Conservation (phyloP, 1,139 yeast genomes). For the Debaryomyces coudertii region DNA sequence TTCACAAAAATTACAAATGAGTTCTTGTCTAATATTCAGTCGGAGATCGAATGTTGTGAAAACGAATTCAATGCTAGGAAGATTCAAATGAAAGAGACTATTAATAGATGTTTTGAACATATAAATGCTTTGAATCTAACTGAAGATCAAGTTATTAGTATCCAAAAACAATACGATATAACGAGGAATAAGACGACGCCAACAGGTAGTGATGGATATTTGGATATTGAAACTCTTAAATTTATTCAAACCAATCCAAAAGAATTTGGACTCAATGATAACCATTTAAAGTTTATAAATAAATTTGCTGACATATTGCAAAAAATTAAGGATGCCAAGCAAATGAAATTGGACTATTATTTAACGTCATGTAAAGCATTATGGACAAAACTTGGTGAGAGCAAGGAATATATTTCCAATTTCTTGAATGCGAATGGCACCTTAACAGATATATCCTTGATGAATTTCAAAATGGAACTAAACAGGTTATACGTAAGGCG, state of each 20-base stretch:
- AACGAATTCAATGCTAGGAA: conserved; percentile 31
- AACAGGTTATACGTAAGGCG: conserved; percentile 62
- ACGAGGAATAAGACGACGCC: conserved; percentile 13
- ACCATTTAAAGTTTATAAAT: conserved; percentile 36
- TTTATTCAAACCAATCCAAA: conserved; percentile 42
- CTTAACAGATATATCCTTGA: conserved; percentile 40
- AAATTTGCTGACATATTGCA: conserved; percentile 32
- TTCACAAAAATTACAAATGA: conserved; percentile 43
- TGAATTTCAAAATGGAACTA: conserved; percentile 55
- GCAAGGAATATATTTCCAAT: conserved; percentile 33
- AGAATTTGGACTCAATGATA: conserved; percentile 44
- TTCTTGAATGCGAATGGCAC: conserved; percentile 43
- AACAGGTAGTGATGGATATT: conserved; percentile 24
- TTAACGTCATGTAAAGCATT: conserved; percentile 42
- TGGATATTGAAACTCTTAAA: conserved; percentile 42
- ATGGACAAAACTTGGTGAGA: conserved; percentile 56
- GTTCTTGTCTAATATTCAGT: conserved; percentile 25
- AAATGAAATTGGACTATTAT: conserved; percentile 37
- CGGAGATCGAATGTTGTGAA: conserved; percentile 31
- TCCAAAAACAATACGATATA: conserved; percentile 35
- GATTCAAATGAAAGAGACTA: conserved; percentile 25
- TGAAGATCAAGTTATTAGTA: conserved; percentile 37
- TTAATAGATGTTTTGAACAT: conserved; percentile 30
- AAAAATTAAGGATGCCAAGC: conserved; percentile 34
- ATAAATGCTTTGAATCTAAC: conserved; percentile 34